Evolutionary conservation across 176 grass and related monocot species (phyloP), one percentile per base, ranked within the genome.

Genomic region (Lolium perenne): DNA sequence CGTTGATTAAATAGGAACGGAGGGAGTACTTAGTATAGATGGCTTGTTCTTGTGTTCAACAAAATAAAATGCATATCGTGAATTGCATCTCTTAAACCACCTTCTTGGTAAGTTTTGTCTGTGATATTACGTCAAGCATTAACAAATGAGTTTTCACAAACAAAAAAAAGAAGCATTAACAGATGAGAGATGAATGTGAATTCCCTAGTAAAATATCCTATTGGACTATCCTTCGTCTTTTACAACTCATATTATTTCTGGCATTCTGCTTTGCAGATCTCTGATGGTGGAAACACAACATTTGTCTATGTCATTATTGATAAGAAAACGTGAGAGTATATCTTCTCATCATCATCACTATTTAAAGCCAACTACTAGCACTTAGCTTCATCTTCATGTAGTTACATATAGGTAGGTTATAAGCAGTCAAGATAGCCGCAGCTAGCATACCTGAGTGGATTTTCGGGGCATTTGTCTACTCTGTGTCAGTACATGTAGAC

Each of bases 291-390:
- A 46, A 80, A 54, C 80, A 87, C 89, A 67, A 82, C 84, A 73
- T 79, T 87, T 80, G 57, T 82, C 13, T 87, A 91, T 83, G 58
- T 91, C 35, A 91, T 91, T 83, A 82, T 91, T 83, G 89, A 91
- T 74, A 91, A 87, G 46, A 38, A 87, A 26, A 91, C 65, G 80
- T 91, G 64, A 87, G 89, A 64, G 65, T 49, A 7, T 59, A 72
- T 72, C 18, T 17, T 68, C 15, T 59, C 21, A 40, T 51, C 20
- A 71, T 49, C 57, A 20, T 65, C 46, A 10, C 63, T 82, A n/a
- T 50, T 43, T 56, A 55, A 71, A 47, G n/a, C 45, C 2, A 76
- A 17, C 35, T 82, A 16, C 16, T 76, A 45, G 48, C 53, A 35
- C 32, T 64, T 79, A 70, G 22, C 22, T 62, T 60, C 20, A 64